Conservation (phyloP, 164 flowering plant species). For the Tetracentron sinense region DNA sequence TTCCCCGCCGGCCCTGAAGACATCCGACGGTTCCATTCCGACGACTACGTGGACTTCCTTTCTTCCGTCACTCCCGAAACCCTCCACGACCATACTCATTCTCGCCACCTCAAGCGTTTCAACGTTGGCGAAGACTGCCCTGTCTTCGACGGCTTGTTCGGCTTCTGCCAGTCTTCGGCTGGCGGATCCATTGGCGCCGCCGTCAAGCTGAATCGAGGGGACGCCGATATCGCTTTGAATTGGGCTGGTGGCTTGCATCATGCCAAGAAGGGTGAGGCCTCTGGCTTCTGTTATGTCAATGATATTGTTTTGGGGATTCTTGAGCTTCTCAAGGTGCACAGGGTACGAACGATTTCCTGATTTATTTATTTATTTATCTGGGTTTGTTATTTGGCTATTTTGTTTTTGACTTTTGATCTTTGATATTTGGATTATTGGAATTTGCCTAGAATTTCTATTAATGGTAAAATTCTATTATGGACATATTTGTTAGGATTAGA, state of each 20-base stretch:
- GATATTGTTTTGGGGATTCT: constrained; percentile 62
- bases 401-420: not conserved
- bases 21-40: constrained; percentile 48
- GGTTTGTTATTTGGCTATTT: too few relatives aligned
- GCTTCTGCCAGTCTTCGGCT: constrained; percentile 51
- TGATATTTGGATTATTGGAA: too few relatives aligned
- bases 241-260: constrained; percentile 71
- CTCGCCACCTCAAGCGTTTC: constrained; percentile 37
- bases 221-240: constrained; percentile 54
- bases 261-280: constrained; percentile 62
- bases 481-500: too few relatives aligned
- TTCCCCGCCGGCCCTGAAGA: constrained; percentile 40
- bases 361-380: not conserved
- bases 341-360: constrained; percentile 24
- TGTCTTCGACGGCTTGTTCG: constrained; percentile 53
- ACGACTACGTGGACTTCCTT: constrained; percentile 52
- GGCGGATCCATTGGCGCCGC: constrained; percentile 59
- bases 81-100: constrained; percentile 27
- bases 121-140: too few relatives aligned
- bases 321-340: constrained; percentile 49
- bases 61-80: constrained; percentile 39
- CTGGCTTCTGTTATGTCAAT: constrained; percentile 64
- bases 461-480: too few relatives aligned
- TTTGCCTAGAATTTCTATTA: too few relatives aligned
- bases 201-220: constrained; percentile 42